These are phyloP conservation scores for Westerdykella aurantiaca DNA, from an alignment of 2,329 filamentous ascomycete genomes.

Conservation along the genomic window DNA sequence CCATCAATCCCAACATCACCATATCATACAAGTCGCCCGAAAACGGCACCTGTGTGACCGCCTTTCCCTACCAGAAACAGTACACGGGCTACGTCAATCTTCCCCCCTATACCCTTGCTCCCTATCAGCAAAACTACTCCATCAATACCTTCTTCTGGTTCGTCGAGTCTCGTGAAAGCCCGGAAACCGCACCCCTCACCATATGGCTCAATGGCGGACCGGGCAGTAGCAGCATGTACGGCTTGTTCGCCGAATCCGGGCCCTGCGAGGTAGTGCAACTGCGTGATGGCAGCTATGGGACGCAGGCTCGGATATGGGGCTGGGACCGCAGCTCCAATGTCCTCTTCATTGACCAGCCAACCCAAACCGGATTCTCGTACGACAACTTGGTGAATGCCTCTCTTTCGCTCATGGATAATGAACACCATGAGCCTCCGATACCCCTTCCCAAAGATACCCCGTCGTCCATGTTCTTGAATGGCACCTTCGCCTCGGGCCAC, in stretches of 20 bases:
- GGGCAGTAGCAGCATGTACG: constrained; percentile 59
- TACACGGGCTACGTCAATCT: constrained; percentile 65
- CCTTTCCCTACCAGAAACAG: constrained; percentile 60
- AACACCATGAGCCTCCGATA: constrained; percentile 18
- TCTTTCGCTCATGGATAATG: constrained; percentile 28
- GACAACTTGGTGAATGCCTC: constrained; percentile 54
- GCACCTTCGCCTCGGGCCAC: constrained; percentile 58
- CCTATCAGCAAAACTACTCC: constrained; percentile 49
- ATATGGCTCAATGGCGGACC: constrained; percentile 63
- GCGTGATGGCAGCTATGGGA: constrained; percentile 46
- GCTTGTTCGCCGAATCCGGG: constrained; percentile 58
- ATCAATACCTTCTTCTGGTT: constrained; percentile 65
- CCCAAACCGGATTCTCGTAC: constrained; percentile 64
- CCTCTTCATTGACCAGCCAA: constrained; percentile 59
- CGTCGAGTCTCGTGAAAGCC: constrained; percentile 52
- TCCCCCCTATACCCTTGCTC: constrained; percentile 46
- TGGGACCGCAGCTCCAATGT: constrained; percentile 59
- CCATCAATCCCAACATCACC: constrained; percentile 58
- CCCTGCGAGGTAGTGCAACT: constrained; percentile 41
- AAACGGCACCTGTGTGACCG: constrained; percentile 58
- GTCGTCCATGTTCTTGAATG: constrained; percentile 50
- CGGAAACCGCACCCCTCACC: constrained; percentile 49
- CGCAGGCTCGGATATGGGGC: constrained; percentile 55
- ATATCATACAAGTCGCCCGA: constrained; percentile 62
- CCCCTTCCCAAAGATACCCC: constrained; percentile 21